Conservation (phyloP, 2,329 filamentous ascomycete genomes). For the Achaetomium macrosporum region DNA sequence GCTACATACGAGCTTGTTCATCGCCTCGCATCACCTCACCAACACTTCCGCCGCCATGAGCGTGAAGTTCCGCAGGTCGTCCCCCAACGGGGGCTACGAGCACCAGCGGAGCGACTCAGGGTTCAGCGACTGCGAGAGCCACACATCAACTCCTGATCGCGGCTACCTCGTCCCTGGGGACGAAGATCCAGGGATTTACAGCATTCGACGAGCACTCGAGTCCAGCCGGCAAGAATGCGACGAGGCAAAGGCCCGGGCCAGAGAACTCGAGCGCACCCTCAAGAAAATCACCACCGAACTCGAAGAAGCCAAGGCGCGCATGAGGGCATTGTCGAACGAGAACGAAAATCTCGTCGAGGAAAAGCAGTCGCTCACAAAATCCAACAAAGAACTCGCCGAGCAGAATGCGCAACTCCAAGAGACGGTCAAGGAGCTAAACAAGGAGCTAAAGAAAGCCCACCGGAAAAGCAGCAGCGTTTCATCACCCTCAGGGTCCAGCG, state of each 20-base stretch:
- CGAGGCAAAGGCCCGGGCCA: constrained; percentile 23
- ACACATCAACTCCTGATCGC: constrained; percentile 26
- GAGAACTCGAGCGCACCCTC: constrained; percentile 23
- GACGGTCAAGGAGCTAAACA: constrained; percentile 24
- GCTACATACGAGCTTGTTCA: constrained; percentile 16
- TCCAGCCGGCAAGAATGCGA: constrained; percentile 21
- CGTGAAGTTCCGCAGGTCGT: constrained; percentile 30
- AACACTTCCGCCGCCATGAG: constrained; percentile 18
- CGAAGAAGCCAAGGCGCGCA: constrained; percentile 20
- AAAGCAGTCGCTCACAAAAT: constrained; percentile 20
- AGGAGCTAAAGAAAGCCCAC: constrained; percentile 25
- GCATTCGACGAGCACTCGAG: constrained; percentile 28
- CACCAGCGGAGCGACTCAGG: constrained; percentile 31
- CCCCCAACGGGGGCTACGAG: constrained; percentile 26
- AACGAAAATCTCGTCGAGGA: constrained; percentile 27
- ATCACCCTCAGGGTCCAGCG: constrained; percentile 18
- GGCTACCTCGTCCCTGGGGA: constrained; percentile 23
- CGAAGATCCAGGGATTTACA: constrained; percentile 24
- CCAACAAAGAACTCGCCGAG: constrained; percentile 23
- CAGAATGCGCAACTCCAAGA: constrained; percentile 21
- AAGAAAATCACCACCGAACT: constrained; percentile 23
- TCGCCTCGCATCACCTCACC: constrained; percentile 5
- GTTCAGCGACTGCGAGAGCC: constrained; percentile 30
- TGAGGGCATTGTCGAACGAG: constrained; percentile 21
- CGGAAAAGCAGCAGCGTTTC: constrained; percentile 22